phyloP scores from a whole-genome alignment of 2,329 filamentous ascomycete genomes.

The Alternaria sp. region DNA sequence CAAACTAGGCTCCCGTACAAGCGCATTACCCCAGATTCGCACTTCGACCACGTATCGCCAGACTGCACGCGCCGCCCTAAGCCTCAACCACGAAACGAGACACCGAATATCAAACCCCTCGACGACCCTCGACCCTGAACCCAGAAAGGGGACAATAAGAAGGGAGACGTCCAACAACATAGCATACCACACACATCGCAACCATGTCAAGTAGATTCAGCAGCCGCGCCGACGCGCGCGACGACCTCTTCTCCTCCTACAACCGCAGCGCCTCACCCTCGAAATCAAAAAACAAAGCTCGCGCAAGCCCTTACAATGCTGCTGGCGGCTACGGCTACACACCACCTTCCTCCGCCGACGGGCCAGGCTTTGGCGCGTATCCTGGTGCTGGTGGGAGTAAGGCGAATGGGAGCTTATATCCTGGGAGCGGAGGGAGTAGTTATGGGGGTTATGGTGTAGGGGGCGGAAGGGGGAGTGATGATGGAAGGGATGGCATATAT shows the following conservation, averaged over 20 bases:
- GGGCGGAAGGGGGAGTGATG: slow-evolving; percentile 1
- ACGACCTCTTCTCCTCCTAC: slow-evolving; percentile 54
- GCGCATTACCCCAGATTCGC: background rate
- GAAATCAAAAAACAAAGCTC: slow-evolving; percentile 41
- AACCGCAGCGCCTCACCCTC: slow-evolving; percentile 51
- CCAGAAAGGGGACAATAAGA: background rate
- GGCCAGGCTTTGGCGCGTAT: slow-evolving; percentile 48
- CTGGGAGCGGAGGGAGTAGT: slow-evolving; percentile 6
- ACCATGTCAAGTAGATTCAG: slow-evolving; percentile 43
- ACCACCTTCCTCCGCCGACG: slow-evolving; percentile 18
- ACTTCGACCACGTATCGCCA: background rate
- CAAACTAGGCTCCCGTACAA: background rate
- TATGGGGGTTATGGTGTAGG: slow-evolving; percentile 16
- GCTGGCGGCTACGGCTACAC: slow-evolving; percentile 38
- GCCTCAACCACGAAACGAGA: background rate
- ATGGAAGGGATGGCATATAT: slow-evolving; percentile 27
- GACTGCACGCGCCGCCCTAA: background rate
- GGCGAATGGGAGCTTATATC: slow-evolving; percentile 21
- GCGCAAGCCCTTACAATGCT: slow-evolving; percentile 30
- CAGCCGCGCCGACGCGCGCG: slow-evolving; percentile 38
- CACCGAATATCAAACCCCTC: background rate
- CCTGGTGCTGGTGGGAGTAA: slow-evolving; percentile 28
- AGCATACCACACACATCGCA: background rate
- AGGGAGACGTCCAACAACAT: background rate
- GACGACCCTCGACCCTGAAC: background rate